phyloP scores from a whole-genome alignment of 768 basidiomycete species.

The Kwoniella newhampshirensis region DNA sequence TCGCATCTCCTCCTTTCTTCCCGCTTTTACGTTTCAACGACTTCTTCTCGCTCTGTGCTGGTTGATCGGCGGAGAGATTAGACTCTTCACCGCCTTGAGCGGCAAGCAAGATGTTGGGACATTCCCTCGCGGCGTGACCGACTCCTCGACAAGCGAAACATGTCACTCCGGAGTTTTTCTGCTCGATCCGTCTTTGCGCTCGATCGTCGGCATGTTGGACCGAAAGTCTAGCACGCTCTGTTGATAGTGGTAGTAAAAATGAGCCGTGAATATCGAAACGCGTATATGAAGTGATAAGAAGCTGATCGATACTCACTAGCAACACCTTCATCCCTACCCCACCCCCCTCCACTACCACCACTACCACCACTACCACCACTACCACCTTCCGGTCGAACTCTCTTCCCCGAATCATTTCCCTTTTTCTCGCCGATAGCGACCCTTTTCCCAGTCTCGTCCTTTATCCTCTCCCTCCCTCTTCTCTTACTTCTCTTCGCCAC shows the following conservation, averaged over 20 bases:
- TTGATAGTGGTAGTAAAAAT: conserved; percentile 5
- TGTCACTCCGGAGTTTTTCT: conserved; percentile 58
- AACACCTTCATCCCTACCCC: conserved; percentile 41
- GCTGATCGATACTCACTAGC: conserved; percentile 42
- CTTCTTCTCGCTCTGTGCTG: conserved; percentile 21
- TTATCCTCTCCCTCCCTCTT: conserved; percentile 54
- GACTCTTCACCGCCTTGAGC: conserved; percentile 15
- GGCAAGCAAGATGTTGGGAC: conserved; percentile 59
- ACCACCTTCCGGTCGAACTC: conserved; percentile 15
- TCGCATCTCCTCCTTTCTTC: conserved; percentile 42
- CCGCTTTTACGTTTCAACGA: conserved; percentile 43
- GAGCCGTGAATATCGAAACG: conserved; percentile 36
- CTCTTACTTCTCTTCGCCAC: conserved; percentile 64
- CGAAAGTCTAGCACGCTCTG: conserved; percentile 28
- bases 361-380: conserved; percentile 16
- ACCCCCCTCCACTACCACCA: too few relatives aligned
- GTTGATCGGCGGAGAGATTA: conserved; percentile 7
- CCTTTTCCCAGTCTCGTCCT: conserved; percentile 36
- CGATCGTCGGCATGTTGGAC: conserved; percentile 60
- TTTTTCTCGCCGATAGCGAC: conserved; percentile 25
- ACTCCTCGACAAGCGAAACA: conserved; percentile 84
- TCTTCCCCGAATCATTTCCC: conserved; percentile 40
- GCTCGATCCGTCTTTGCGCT: conserved; percentile 64
- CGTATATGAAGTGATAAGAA: too few relatives aligned
- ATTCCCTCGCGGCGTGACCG: conserved; percentile 81